Percentiles rank a stretch among this genome's conserved stretches.
Conservation (phyloP, 305 asterid species). For the Lippia alba region DNA sequence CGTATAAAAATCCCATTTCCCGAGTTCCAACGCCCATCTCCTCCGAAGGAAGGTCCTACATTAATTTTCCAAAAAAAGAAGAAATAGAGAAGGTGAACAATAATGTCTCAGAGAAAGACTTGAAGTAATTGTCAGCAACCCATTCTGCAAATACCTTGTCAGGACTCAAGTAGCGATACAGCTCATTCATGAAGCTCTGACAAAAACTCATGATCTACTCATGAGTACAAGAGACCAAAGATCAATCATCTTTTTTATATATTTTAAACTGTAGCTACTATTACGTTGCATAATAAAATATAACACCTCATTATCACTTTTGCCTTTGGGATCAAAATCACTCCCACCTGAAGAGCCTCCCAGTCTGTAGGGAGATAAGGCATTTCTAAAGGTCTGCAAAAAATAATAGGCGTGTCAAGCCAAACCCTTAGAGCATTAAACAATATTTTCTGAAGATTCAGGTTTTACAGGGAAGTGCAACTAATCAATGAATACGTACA, state of each 20-base stretch:
- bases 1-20: conserved; percentile 95
- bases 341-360: conserved; percentile 99
- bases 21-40: conserved; percentile 98
- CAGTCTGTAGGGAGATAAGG: conserved; percentile 93
- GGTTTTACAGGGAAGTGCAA: no score
- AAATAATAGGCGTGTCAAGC: conserved; percentile 40
- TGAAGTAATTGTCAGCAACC: conserved; percentile 28
- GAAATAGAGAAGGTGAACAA: conserved; percentile 30
- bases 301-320: conserved; percentile 86
- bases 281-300: conserved; percentile 30
- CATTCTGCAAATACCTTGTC: conserved; percentile 68
- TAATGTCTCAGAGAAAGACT: conserved; percentile 28
- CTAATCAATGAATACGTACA: no score
- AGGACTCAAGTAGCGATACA: conserved; percentile 94
- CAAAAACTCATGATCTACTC: conserved; percentile 92
- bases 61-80: conserved; percentile 20
- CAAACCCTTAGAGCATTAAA: conserved; percentile 24
- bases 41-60: conserved; percentile 97
- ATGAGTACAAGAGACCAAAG: conserved; percentile 25
- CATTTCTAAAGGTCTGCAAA: conserved; percentile 89
- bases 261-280: conserved; percentile 33
- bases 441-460: neutral
- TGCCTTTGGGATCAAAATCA: conserved; percentile 96
- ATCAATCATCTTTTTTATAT: conserved; percentile 20
- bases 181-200: conserved; percentile 97